Evolutionary conservation across 2,329 filamentous ascomycete genomes (phyloP).

Genomic region (Neoscytalidium dimidiatum): DNA sequence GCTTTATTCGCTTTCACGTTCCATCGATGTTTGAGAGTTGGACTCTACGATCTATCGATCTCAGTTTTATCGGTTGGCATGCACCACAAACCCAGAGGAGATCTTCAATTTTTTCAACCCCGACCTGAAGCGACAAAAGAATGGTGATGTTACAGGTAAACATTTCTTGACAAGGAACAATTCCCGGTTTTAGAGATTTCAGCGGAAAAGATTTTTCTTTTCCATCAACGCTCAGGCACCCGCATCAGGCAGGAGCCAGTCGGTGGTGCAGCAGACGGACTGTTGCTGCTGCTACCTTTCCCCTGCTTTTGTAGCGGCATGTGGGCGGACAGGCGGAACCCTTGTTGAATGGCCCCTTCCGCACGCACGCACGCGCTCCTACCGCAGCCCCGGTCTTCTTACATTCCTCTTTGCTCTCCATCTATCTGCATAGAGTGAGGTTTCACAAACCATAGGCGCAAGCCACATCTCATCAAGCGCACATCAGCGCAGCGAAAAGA

Average conservation of each 20-base stretch:
- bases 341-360: background rate
- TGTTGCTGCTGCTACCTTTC: background rate
- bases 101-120: background rate
- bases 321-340: background rate
- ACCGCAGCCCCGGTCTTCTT: background rate
- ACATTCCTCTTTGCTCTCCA: background rate
- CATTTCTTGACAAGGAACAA: background rate
- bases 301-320: background rate
- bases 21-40: background rate
- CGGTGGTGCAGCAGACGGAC: slow-evolving; percentile 1
- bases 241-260: background rate
- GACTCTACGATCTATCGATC: slow-evolving; percentile 1
- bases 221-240: background rate
- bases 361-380: background rate
- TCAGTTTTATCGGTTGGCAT: background rate
- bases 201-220: background rate
- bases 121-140: background rate
- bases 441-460: background rate
- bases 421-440: background rate
- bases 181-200: background rate
- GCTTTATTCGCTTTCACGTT: background rate
- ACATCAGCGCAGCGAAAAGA: background rate
- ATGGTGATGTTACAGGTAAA: background rate
- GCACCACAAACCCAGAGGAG: background rate
- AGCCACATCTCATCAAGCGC: background rate